These are phyloP conservation scores for Chenopodium formosanum DNA, from an alignment of 148 eudicot genomes.

Conservation along the genomic window DNA sequence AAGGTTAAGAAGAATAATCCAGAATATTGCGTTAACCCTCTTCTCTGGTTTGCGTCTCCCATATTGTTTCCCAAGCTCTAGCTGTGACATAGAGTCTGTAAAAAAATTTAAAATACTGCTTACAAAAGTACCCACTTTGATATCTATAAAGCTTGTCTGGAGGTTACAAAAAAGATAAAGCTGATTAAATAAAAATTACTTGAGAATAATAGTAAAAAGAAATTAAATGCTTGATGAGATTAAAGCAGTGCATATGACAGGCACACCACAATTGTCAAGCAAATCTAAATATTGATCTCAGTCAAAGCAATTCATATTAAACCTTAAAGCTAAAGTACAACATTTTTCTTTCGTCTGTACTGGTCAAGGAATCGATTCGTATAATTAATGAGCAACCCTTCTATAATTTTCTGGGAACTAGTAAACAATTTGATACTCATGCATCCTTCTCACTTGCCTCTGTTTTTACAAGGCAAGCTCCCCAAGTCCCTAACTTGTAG, in stretches of 20 bases:
- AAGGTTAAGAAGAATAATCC: conserved; percentile 89
- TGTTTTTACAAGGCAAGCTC: conserved; percentile 6
- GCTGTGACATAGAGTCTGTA: conserved; percentile 74
- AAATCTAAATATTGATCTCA: not conserved
- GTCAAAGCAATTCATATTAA: not conserved
- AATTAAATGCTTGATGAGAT: too few relatives aligned
- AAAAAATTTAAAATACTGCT: conserved; percentile 28
- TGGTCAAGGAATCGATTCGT: not conserved
- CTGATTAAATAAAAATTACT: not conserved
- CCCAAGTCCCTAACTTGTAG: not conserved
- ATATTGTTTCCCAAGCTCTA: conserved; percentile 70
- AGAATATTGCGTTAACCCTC: conserved; percentile 82
- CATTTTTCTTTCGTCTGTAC: not conserved
- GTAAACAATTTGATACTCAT: not conserved
- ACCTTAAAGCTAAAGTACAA: not conserved
- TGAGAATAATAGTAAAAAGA: not conserved
- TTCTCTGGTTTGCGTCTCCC: conserved; percentile 59
- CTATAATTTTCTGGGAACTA: not conserved
- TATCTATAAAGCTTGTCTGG: conserved; percentile 1
- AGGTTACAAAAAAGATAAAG: conserved; percentile 4
- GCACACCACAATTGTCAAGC: not conserved
- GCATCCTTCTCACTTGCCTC: not conserved
- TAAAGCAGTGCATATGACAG: not conserved
- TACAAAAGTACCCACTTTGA: not conserved
- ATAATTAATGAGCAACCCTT: not conserved